These are phyloP conservation scores for Tetrahymena borealis DNA, from an alignment of 73 alveolate genomes.

Conservation along the genomic window DNA sequence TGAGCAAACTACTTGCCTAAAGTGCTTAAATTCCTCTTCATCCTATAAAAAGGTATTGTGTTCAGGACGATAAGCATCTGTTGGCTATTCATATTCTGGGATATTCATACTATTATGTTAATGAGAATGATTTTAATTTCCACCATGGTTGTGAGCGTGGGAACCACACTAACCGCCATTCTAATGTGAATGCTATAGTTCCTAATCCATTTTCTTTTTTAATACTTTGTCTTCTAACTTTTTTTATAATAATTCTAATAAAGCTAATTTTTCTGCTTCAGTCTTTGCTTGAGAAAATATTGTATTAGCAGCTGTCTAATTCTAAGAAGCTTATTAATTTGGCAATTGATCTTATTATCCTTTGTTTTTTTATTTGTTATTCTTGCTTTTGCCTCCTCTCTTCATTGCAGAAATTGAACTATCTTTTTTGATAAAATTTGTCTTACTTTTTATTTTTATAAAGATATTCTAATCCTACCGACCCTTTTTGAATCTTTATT, in stretches of 20 bases:
- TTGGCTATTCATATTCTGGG: background rate
- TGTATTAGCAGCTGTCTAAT: background rate
- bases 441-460: background rate
- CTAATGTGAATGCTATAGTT: background rate
- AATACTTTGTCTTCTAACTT: background rate
- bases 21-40: background rate
- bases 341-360: background rate
- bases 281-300: background rate
- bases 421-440: background rate
- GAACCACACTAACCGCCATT: background rate
- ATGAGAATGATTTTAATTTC: background rate
- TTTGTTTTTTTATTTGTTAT: background rate
- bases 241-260: background rate
- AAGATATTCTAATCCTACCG: background rate
- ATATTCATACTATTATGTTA: background rate
- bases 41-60: background rate
- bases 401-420: background rate
- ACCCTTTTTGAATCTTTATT: background rate
- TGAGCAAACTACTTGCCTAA: background rate
- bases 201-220: background rate
- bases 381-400: background rate
- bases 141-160: too few species aligned
- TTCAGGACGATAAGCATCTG: background rate
- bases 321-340: background rate
- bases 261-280: background rate